Evolutionary conservation across 495 filamentous ascomycete genomes (phyloP).

Genomic region (Xeromyces bisporus): DNA sequence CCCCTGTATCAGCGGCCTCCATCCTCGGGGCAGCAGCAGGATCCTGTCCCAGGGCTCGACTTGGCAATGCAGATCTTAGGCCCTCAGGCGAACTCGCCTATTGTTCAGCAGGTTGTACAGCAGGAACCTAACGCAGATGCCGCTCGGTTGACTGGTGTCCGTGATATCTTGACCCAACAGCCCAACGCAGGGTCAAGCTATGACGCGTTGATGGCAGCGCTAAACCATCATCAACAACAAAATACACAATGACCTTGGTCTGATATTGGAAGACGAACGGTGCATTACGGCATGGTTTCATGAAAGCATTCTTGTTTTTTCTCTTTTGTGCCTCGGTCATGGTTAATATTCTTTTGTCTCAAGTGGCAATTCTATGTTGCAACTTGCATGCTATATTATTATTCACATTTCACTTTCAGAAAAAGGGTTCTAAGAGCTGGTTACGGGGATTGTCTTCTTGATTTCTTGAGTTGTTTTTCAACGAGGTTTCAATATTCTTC

Average conservation of each 20-base stretch:
- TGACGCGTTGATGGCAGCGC: conserved; percentile 19
- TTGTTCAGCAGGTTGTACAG: conserved; percentile 48
- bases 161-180: conserved; percentile 37
- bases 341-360: no score
- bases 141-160: conserved; percentile 46
- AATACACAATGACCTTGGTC: conserved; percentile 1
- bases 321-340: no score
- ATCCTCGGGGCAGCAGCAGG: conserved; percentile 12
- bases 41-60: conserved; percentile 25
- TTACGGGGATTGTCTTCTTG: conserved; percentile 11
- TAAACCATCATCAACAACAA: conserved; percentile 18
- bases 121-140: conserved; percentile 45
- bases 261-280: no score
- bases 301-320: no score
- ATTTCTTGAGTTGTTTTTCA: no score
- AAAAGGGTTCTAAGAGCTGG: not conserved
- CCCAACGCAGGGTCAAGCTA: conserved; percentile 26
- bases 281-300: conserved; percentile 3
- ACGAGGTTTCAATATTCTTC: no score
- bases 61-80: conserved; percentile 43
- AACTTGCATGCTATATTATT: no score
- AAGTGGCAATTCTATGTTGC: no score
- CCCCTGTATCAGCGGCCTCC: conserved; percentile 5
- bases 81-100: conserved; percentile 37
- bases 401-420: no score